Conservation (phyloP, 2,329 filamentous ascomycete genomes). For the Tympanopsis confertula region DNA sequence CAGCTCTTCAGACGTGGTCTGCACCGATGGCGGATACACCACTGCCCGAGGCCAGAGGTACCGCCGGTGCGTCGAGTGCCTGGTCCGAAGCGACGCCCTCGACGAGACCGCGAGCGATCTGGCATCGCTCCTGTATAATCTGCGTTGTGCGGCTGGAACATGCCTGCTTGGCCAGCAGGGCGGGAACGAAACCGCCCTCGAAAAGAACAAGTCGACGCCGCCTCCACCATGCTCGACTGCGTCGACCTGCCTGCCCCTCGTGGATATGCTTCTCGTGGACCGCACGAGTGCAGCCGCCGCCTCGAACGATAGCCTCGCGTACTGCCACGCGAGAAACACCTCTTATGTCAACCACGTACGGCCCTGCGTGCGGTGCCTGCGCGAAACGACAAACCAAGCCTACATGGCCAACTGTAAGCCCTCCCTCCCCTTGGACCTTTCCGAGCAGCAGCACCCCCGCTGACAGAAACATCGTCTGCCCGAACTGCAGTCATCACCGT, state of each 20-base stretch:
- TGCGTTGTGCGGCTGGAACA: too few species aligned
- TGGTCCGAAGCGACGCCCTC: slow-evolving; percentile 29
- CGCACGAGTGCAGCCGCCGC: slow-evolving; percentile 12
- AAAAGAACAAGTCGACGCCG: too few species aligned
- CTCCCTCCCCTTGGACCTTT: not conserved
- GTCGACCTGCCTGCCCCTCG: too few species aligned
- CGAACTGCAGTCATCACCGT: slow-evolving; percentile 28
- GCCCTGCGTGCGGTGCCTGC: slow-evolving; percentile 29
- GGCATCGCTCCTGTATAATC: slow-evolving; percentile 35
- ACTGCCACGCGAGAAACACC: slow-evolving; percentile 25
- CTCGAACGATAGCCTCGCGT: too few species aligned
- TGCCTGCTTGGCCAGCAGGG: too few species aligned
- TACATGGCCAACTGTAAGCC: slow-evolving; percentile 38
- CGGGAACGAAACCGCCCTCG: too few species aligned
- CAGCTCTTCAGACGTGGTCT: slow-evolving; percentile 32
- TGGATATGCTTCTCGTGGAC: slow-evolving; percentile 21
- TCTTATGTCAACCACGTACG: slow-evolving; percentile 18
- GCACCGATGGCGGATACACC: slow-evolving; percentile 26
- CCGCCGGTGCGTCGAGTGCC: slow-evolving; percentile 31
- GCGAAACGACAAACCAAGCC: slow-evolving; percentile 22
- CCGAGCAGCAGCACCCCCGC: slow-evolving; percentile 1
- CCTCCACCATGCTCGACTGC: too few species aligned
- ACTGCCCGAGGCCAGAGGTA: slow-evolving; percentile 28
- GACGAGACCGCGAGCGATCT: slow-evolving; percentile 26
- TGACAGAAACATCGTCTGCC: slow-evolving; percentile 6